These are phyloP conservation scores for Amanita brunnescens DNA, from an alignment of 768 basidiomycete genomes.

Conservation along the genomic window DNA sequence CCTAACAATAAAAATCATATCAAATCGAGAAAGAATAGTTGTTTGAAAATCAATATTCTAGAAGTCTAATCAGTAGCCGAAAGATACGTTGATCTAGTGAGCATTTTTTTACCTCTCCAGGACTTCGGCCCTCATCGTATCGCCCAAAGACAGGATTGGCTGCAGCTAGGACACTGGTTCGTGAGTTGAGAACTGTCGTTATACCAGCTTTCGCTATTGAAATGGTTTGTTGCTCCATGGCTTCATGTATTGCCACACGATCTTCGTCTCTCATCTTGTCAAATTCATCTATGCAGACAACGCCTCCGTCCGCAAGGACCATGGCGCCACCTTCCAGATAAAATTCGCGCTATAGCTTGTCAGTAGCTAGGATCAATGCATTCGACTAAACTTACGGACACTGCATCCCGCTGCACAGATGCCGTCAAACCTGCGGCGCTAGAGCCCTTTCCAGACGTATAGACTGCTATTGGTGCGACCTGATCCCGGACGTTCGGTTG, in stretches of 20 bases:
- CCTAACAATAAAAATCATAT: slow-evolving; percentile 99
- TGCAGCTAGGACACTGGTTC: slow-evolving; percentile 93
- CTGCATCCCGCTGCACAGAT: slow-evolving; percentile 88
- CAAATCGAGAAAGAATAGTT: slow-evolving; percentile 95
- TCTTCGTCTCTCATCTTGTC: slow-evolving; percentile 99
- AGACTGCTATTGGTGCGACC: slow-evolving; percentile 97
- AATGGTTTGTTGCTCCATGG: slow-evolving; percentile 99
- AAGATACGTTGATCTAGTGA: not conserved
- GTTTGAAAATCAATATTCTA: slow-evolving; percentile 97
- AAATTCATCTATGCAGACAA: slow-evolving; percentile 99
- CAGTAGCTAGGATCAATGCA: not conserved
- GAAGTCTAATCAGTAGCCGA: not conserved
- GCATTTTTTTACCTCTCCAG: slow-evolving; percentile 65
- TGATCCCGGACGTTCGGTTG: slow-evolving; percentile 18
- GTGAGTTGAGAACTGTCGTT: slow-evolving; percentile 92
- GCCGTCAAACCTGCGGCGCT: slow-evolving; percentile 98
- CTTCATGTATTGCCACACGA: slow-evolving; percentile 97
- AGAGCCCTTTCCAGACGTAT: slow-evolving; percentile 97
- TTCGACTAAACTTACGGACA: slow-evolving; percentile 54
- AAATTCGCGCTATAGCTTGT: slow-evolving; percentile 72
- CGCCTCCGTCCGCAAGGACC: slow-evolving; percentile 97
- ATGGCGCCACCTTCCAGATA: slow-evolving; percentile 99
- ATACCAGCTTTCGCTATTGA: slow-evolving; percentile 99
- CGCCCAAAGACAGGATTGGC: slow-evolving; percentile 98
- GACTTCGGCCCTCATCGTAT: slow-evolving; percentile 94